Conservation (phyloP, 176 grass and related monocot genomes). For the Pontederia crassipes region DNA sequence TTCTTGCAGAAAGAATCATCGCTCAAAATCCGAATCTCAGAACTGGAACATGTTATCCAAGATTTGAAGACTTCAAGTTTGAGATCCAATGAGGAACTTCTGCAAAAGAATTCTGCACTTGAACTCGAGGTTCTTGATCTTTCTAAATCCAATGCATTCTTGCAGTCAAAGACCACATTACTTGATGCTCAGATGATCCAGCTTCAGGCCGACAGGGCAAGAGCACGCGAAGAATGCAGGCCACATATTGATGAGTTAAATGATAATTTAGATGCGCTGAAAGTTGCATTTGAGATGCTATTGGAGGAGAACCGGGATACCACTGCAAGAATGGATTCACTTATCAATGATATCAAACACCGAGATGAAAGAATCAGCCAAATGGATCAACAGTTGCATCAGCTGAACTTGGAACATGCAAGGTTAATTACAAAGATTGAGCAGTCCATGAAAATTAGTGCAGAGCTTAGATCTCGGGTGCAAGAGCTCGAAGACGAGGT, state of each 20-base stretch:
- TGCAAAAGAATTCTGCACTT: conserved; percentile 42
- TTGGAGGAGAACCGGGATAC: conserved; percentile 40
- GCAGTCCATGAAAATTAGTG: not conserved
- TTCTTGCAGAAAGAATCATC: conserved; percentile 31
- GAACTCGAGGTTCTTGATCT: conserved; percentile 38
- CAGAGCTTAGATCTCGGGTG: conserved; percentile 18
- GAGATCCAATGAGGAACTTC: conserved; percentile 35
- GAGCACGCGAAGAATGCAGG: conserved; percentile 27
- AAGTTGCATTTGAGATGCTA: conserved; percentile 20
- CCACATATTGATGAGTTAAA: conserved; percentile 39
- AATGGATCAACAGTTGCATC: conserved; percentile 39
- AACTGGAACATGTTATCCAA: conserved; percentile 35
- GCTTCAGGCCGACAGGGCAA: conserved; percentile 16
- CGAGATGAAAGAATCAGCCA: conserved; percentile 39
- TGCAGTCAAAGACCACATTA: conserved; percentile 26
- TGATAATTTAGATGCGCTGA: conserved; percentile 23
- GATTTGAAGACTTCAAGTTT: conserved; percentile 35
- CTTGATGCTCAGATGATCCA: conserved; percentile 31
- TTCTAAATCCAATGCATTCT: conserved; percentile 34
- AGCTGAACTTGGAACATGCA: conserved; percentile 55
- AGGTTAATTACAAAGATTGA: conserved; percentile 49
- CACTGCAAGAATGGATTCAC: conserved; percentile 12
- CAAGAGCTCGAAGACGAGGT: conserved; percentile 56
- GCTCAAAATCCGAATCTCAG: conserved; percentile 31
- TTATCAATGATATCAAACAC: conserved; percentile 26